These are phyloP conservation scores for Brassica juncea DNA, from an alignment of 345 rosid species.

Conservation along the genomic window DNA sequence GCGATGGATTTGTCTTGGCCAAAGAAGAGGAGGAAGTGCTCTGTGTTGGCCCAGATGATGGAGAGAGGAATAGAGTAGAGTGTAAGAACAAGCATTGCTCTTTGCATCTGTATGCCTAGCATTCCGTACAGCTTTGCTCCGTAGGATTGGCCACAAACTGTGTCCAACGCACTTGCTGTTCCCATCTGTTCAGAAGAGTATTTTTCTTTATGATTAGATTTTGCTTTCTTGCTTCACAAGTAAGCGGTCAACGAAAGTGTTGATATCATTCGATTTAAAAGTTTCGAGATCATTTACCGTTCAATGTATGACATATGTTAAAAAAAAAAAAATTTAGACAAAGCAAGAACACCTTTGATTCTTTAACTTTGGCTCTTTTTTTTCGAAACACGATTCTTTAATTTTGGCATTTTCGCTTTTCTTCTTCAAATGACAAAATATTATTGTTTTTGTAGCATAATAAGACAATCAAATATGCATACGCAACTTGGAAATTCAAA, in stretches of 20 bases:
- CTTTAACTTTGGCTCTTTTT: neutral
- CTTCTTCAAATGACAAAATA: constrained; percentile 11
- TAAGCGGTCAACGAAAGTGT: neutral
- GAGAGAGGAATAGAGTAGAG: constrained; percentile 54
- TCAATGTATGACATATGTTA: neutral
- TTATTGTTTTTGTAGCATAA: neutral
- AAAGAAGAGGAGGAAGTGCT: constrained; percentile 44
- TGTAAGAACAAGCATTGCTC: constrained; percentile 63
- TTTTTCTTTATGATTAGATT: neutral
- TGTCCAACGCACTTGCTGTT: constrained; percentile 71
- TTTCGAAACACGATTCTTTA: no score
- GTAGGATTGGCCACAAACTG: constrained; percentile 67
- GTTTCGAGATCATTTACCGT: neutral
- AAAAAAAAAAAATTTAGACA: neutral
- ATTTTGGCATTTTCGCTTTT: constrained; percentile 15
- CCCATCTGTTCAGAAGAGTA: constrained; percentile 46
- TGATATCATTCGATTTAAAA: neutral
- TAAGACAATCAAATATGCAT: neutral
- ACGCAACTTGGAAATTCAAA: constrained; percentile 12
- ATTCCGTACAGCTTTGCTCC: constrained; percentile 69
- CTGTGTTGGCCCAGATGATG: constrained; percentile 55
- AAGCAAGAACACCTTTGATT: neutral
- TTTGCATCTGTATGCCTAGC: constrained; percentile 65
- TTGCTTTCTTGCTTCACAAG: constrained; percentile 17
- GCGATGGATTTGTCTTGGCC: constrained; percentile 44